phyloP scores from a whole-genome alignment of 352 stramenopile genomes.

The Phytophthora pinifolia region DNA sequence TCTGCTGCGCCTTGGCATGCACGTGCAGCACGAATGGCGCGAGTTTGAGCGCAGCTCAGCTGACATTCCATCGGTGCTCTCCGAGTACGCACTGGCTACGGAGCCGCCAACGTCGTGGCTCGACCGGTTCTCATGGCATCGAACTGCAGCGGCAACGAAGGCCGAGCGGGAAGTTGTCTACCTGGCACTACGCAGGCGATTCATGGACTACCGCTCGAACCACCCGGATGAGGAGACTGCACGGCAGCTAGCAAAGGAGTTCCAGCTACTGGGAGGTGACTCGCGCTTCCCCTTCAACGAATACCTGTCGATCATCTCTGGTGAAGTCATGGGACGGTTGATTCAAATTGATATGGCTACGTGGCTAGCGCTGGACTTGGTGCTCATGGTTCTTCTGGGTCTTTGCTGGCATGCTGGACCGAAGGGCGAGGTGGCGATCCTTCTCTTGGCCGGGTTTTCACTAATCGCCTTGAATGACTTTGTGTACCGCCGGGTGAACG shows the following conservation, averaged over 20 bases:
- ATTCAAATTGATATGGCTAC: constrained; percentile 76
- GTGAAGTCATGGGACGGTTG: constrained; percentile 67
- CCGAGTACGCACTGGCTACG: constrained; percentile 56
- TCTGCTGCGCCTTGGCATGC: constrained; percentile 60
- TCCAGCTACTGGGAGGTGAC: constrained; percentile 50
- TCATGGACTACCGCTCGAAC: constrained; percentile 73
- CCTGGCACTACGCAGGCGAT: constrained; percentile 56
- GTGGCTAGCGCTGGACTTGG: constrained; percentile 60
- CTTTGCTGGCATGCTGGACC: constrained; percentile 45
- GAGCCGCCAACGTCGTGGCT: constrained; percentile 43
- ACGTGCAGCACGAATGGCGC: constrained; percentile 68
- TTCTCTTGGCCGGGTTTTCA: constrained; percentile 38
- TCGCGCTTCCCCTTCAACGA: constrained; percentile 74
- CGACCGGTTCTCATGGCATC: constrained; percentile 37
- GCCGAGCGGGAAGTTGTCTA: constrained; percentile 65
- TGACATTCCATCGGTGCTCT: constrained; percentile 58
- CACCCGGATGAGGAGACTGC: constrained; percentile 52
- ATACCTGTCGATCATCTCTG: constrained; percentile 76
- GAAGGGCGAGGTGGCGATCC: constrained; percentile 40
- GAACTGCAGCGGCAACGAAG: constrained; percentile 34
- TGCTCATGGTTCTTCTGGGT: constrained; percentile 47
- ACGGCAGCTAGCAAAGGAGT: constrained; percentile 52
- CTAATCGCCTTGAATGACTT: constrained; percentile 53
- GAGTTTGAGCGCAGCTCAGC: constrained; percentile 63
- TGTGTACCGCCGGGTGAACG: constrained; percentile 47